Percentiles rank a stretch among this genome's conserved stretches.
Conservation (phyloP, 495 filamentous ascomycete species). For the Daldinia grandis region DNA sequence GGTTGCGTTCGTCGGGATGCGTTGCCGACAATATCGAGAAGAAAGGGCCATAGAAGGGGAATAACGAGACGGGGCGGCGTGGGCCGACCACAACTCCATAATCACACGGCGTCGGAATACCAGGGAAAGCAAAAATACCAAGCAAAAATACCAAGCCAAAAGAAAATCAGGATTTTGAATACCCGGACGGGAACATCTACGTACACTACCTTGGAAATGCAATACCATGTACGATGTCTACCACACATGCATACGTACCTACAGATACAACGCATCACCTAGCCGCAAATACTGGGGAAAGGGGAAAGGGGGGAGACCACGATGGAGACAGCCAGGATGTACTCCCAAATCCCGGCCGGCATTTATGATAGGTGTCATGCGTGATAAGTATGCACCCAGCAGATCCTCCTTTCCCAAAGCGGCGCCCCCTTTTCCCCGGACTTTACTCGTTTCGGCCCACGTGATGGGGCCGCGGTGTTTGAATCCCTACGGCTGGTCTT, state of each 20-base stretch:
- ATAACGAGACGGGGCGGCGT: constrained; percentile 13
- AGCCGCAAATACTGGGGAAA: constrained; percentile 24
- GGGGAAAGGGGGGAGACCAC: background rate
- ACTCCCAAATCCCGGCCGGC: constrained; percentile 41
- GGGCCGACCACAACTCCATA: constrained; percentile 33
- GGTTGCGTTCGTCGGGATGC: constrained; percentile 35
- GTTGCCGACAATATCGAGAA: constrained; percentile 9
- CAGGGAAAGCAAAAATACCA: background rate
- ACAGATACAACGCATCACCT: constrained; percentile 6
- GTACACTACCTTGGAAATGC: background rate
- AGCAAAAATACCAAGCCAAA: background rate
- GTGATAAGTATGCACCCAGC: constrained; percentile 21
- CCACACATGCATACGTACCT: background rate
- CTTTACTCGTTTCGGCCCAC: constrained; percentile 13
- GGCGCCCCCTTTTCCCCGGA: constrained; percentile 30
- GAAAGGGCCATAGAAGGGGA: constrained; percentile 3
- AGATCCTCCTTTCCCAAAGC: constrained; percentile 37
- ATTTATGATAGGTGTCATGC: constrained; percentile 37
- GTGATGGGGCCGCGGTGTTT: constrained; percentile 23
- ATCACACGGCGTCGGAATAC: constrained; percentile 15
- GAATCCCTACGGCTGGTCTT: constrained; percentile 9
- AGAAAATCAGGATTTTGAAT: background rate
- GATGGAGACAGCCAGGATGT: background rate
- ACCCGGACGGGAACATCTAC: background rate
- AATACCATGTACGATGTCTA: background rate